Conservation (phyloP, 345 rosid species). For the Erodium maritimum region DNA sequence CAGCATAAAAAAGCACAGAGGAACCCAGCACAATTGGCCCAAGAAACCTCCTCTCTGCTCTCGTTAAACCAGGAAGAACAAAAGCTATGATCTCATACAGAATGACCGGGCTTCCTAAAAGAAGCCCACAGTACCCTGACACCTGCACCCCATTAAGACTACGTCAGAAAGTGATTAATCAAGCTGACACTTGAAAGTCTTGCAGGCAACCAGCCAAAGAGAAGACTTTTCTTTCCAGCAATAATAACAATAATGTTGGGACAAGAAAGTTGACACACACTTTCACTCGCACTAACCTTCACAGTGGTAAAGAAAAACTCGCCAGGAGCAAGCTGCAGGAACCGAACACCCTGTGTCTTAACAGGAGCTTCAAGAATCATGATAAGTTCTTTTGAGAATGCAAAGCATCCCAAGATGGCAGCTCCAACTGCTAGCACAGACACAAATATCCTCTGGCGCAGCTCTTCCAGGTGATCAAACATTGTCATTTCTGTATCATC, state of each 20-base stretch:
- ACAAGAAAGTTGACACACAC: background rate
- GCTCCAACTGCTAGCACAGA: constrained; percentile 91
- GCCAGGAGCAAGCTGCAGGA: constrained; percentile 93
- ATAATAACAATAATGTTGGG: too few relatives aligned
- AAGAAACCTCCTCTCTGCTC: constrained; percentile 77
- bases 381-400: constrained; percentile 77
- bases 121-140: constrained; percentile 92
- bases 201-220: background rate
- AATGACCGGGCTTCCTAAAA: constrained; percentile 85
- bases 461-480: constrained; percentile 94
- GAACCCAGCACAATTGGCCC: constrained; percentile 93
- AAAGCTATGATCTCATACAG: constrained; percentile 90
- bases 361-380: constrained; percentile 96
- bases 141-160: constrained; percentile 39
- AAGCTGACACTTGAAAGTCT: too few relatives aligned
- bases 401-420: constrained; percentile 86
- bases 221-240: background rate
- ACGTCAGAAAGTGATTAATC: background rate
- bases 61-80: constrained; percentile 91
- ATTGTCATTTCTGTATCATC: constrained; percentile 94
- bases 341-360: constrained; percentile 77
- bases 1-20: constrained; percentile 82
- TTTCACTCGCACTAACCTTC: constrained; percentile 36
- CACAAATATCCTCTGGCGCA: constrained; percentile 74
- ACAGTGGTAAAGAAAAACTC: constrained; percentile 96